Evolutionary conservation across 805 yeast species (phyloP), one percentile per base, ranked within the genome.

Genomic region (Ogataea dorogensis): DNA sequence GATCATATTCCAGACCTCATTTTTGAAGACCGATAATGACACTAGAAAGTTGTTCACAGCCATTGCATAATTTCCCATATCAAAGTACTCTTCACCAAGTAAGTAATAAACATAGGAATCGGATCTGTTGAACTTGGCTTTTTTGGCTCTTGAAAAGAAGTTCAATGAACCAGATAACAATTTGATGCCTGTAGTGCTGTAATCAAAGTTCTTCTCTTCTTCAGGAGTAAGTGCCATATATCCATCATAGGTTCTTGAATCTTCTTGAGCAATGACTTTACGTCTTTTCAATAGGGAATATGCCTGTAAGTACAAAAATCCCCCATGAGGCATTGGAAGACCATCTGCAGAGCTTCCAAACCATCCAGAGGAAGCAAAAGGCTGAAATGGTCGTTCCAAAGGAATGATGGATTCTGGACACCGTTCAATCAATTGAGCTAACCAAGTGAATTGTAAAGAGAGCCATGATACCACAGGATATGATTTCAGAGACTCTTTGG

Each of bases 381-480:
- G 70, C 9, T 47, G 50, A 17, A 56, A 31, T 0, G 61, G 38
- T 31, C 51, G 44, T 14, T 64, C 69, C 3, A 60, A 47, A 2
- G 74, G 72, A 4, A 72, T 56, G 3, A 64, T 37, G 9, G 50
- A 46, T 2, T 57, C 59, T 0, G 84, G 84, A 1, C 74, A 63
- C n/a, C 58, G 34, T 7, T 63, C 68, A 33, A 79, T 59, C 12
- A 82, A 54, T 38, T 80, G 75, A 0, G 83, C 86, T 9, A 85
- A 60, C 79, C 83, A 73, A 26, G 75, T 71, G 45, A 75, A 72
- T 51, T 85, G 94, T n/a, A 61, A 51, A 0, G 80, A 70, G 8
- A 69, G 49, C 94, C 94, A 85, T 25, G 67, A 56, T 15, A 52
- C 44, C 5, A 59, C 60, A 0, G 65, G 44, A 39, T 51, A 61